Percentiles rank a stretch among this genome's conserved stretches.
Conservation (phyloP, 441 rosid genomes). For the Arabidopsis lyrata region DNA sequence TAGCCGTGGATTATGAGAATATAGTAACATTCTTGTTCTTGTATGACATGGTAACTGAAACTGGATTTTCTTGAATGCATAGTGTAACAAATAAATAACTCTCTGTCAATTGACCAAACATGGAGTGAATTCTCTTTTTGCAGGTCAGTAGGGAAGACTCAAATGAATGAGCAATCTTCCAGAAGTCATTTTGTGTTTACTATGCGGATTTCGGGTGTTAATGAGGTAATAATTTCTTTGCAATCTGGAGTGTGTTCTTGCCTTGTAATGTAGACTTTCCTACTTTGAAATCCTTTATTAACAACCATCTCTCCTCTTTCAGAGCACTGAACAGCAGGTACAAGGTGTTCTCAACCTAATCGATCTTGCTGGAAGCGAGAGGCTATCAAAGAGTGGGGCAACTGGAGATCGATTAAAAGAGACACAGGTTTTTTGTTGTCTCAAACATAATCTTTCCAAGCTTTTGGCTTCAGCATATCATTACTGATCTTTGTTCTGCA, state of each 20-base stretch:
- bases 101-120: not conserved
- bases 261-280: not conserved
- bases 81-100: not conserved
- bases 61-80: not conserved
- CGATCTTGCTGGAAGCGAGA: slow-evolving; percentile 96
- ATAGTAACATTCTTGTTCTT: slow-evolving; percentile 5
- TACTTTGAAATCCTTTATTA: not conserved
- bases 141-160: slow-evolving; percentile 94
- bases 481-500: slow-evolving; percentile 10
- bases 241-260: not conserved
- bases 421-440: slow-evolving; percentile 67
- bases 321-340: slow-evolving; percentile 94
- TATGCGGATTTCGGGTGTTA: slow-evolving; percentile 81
- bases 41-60: not conserved
- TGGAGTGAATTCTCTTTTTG: slow-evolving; percentile 11
- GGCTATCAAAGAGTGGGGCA: slow-evolving; percentile 86
- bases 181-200: slow-evolving; percentile 98
- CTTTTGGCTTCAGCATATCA: not conserved
- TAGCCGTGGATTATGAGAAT: not conserved
- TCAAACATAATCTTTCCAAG: not conserved
- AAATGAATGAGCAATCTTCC: slow-evolving; percentile 97
- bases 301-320: slow-evolving; percentile 20
- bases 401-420: slow-evolving; percentile 93
- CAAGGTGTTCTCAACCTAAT: slow-evolving; percentile 93
- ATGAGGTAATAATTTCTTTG: slow-evolving; percentile 62